These are phyloP conservation scores for Fusarium begoniae DNA, from an alignment of 2,329 filamentous ascomycete species.

Conservation along the genomic window DNA sequence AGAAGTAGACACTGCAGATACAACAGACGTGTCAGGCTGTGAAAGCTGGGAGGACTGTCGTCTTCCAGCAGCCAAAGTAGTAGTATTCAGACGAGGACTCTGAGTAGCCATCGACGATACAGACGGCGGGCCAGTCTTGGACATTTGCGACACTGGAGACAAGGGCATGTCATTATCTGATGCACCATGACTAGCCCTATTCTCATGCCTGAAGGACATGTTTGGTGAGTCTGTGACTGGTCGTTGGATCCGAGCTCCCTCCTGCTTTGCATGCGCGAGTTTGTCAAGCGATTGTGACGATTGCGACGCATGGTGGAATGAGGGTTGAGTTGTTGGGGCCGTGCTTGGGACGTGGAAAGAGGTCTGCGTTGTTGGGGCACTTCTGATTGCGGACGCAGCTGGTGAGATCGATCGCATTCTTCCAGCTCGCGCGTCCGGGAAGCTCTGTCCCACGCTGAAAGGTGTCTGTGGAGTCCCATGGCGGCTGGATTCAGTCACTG, in stretches of 20 bases:
- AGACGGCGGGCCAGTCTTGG: conserved; percentile 36
- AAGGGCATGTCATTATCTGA: conserved; percentile 23
- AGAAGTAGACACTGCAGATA: conserved; percentile 22
- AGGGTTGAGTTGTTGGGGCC: conserved; percentile 21
- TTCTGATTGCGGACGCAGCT: conserved; percentile 19
- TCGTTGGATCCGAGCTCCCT: conserved; percentile 18
- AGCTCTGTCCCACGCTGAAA: conserved; percentile 12
- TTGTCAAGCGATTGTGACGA: conserved; percentile 39
- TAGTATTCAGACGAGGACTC: conserved; percentile 36
- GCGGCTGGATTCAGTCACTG: conserved; percentile 1
- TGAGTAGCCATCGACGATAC: conserved; percentile 40
- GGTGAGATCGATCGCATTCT: conserved; percentile 30
- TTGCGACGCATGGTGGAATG: conserved; percentile 11
- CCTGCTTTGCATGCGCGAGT: conserved; percentile 9
- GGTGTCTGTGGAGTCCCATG: conserved; percentile 27
- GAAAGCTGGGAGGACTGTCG: conserved; percentile 30
- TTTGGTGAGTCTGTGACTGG: conserved; percentile 26
- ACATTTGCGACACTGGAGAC: conserved; percentile 39
- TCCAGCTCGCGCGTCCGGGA: conserved; percentile 6
- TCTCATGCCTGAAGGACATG: conserved; percentile 23
- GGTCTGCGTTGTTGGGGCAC: conserved; percentile 22
- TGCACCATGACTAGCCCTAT: conserved; percentile 3
- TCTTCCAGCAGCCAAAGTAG: conserved; percentile 3
- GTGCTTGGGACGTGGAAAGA: conserved; percentile 30
- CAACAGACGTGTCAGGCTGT: conserved; percentile 13